Evolutionary conservation across 768 basidiomycete genomes (phyloP), one percentile per base, ranked within the genome.

Genomic region (Rhizopogon roseolus): DNA sequence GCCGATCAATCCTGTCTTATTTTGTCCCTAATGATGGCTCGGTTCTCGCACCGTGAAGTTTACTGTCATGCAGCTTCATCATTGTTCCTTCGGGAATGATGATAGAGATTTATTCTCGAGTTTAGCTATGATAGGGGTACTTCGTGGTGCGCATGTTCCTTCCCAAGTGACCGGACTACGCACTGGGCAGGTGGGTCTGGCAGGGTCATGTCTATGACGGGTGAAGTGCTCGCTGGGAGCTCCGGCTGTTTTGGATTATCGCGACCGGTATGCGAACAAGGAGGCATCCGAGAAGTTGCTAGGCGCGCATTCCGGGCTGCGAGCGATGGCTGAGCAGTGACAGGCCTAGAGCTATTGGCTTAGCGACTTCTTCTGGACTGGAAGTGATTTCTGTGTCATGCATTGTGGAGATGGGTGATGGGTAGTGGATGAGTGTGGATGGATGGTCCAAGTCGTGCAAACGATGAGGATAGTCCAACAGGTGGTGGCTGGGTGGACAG

Each of bases 101-200:
- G 78, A 77, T 63, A 81, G 79, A 80, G 80, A 78, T 76, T 80
- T 65, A 78, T 74, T 78, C 81, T 82, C 80, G 75, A 74, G 71
- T 67, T 64, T 72, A 67, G 64, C 53, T 56, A 54, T 54, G 58
- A 60, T 54, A 60, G 64, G 55, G 54, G 66, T 66, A 57, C 61
- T 68, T 59, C 32, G 57, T 54, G 59, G 59, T 42, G 51, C 37
- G 27, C 34, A 61, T 51, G 54, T 17, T 50, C 62, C 32, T 13
- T 2, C 49, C 43, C 43, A 29, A 19, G 49, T 39, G n/a, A 39
- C 42, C 10, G 17, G 62, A 65, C 44, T n/a, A 63, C 52, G 57
- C 48, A 71, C 68, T 50, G 57, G 65, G 59, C 38, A 44, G 52
- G 49, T 44, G 19, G 41, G 25, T 53, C 28, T 25, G 17, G 34